Base-by-base conservation (phyloP, 2,329 filamentous ascomycete species). In the Colletotrichum lindemuthianum region DNA sequence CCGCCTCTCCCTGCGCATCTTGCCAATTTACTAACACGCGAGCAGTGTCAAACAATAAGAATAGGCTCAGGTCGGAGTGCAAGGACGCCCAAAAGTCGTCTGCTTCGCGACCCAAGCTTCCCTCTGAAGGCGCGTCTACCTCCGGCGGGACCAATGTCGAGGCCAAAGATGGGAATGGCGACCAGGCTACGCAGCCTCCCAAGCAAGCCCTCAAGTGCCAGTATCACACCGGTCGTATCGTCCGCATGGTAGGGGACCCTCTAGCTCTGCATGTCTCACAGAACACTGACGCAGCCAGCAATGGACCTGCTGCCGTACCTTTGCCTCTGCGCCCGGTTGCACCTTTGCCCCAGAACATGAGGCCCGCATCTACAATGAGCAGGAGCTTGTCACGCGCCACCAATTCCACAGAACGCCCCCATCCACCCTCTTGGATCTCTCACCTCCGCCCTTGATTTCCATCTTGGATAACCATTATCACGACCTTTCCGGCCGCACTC, bases 301-400 rank as follows among this genome's bases (percentile, higher is more conserved):
- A 59, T 77, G 74, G 72, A 72, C 73, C 10, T 77, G 75, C 66
- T 77, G 75, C 63, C 67, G 69, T 7, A 67, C 59, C 8, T 61
- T 60, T 39, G 49, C 69, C 11, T 64, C 63, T 9, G 59, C 70
- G 8, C 68, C 69, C 3, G 71, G 71, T 2, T 77, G 75, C 57
- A 59, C 57, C 32, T 70, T 67, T 6, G 58, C 69, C 9, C 67
- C 71, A 10, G 61, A 74, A 5, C 75, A 77, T 53, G 64, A 44
- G 8, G 69, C 70, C 8, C 65, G 67, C 9, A 53, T 54, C 4
- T 74, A 75, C 54, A 36, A 50, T 13, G 15, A 41, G 9, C 67
- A 66, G n/a, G 74, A 75, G 54, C 66, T 77, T n/a, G 13, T 33
- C 8, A 8, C 15, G 24, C 65, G 65, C 12, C 51, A 63, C 58